Evolutionary conservation across 805 yeast species (phyloP).

Genomic region (Sungouiella blattae): DNA sequence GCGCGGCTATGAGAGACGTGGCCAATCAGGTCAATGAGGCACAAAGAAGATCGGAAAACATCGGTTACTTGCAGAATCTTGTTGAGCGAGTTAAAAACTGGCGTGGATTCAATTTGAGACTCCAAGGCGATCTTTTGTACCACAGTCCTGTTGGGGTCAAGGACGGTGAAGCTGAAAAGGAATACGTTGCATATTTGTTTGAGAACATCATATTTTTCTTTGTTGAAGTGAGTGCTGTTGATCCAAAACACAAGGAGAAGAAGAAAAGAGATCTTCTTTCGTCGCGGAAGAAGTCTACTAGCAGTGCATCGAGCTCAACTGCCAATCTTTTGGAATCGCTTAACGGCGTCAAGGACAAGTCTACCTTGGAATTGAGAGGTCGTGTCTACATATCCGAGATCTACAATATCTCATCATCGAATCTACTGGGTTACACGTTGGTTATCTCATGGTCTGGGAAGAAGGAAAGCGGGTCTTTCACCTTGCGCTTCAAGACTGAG

Average conservation of each 20-base stretch:
- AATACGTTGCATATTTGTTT: conserved; percentile 84
- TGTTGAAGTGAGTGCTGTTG: conserved; percentile 23
- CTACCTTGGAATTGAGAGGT: conserved; percentile 63
- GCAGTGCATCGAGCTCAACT: conserved; percentile 40
- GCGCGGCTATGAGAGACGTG: conserved; percentile 73
- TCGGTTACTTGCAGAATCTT: conserved; percentile 63
- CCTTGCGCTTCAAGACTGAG: conserved; percentile 77
- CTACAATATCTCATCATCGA: conserved; percentile 37
- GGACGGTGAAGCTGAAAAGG: conserved; percentile 73
- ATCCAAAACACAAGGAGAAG: conserved; percentile 27
- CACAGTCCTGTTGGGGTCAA: conserved; percentile 68
- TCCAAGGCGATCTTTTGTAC: conserved; percentile 81
- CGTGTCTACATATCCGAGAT: conserved; percentile 73
- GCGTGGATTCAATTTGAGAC: conserved; percentile 79
- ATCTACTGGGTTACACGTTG: conserved; percentile 50
- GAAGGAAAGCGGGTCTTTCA: conserved; percentile 81
- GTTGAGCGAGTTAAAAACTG: conserved; percentile 79
- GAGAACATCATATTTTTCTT: conserved; percentile 59
- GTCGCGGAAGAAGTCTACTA: conserved; percentile 46
- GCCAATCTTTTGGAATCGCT: conserved; percentile 34
- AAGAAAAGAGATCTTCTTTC: conserved; percentile 40
- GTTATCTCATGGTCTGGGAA: conserved; percentile 81
- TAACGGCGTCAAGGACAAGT: conserved; percentile 24
- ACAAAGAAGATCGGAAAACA: conserved; percentile 87
- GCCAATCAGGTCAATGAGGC: conserved; percentile 90